phyloP scores from a whole-genome alignment of 2,329 filamentous ascomycete species.

The Colletotrichum limetticola region DNA sequence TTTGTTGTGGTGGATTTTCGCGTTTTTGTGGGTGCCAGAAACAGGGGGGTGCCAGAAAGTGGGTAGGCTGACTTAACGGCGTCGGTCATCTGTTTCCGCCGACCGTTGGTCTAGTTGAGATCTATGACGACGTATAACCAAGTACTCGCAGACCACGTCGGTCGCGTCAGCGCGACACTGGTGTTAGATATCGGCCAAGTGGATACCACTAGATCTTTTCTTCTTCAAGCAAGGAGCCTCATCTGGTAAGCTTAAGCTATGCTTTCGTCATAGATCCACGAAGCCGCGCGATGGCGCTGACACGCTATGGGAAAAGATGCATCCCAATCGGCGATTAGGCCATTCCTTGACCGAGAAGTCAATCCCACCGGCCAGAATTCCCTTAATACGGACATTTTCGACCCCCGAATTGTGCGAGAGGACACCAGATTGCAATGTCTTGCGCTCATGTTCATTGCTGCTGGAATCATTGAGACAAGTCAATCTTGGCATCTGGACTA shows the following conservation, averaged over 20 bases:
- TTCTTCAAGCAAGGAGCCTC: conserved; percentile 8
- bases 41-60: too few relatives aligned
- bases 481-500: conserved; percentile 12
- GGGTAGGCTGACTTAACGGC: too few relatives aligned
- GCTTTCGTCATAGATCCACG: conserved; percentile 34
- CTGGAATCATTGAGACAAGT: conserved; percentile 17
- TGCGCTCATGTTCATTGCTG: not conserved
- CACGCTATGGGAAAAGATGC: conserved; percentile 3
- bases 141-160: not conserved
- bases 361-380: not conserved
- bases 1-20: too few relatives aligned
- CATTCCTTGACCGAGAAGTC: not conserved
- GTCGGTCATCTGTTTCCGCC: conserved; percentile 5
- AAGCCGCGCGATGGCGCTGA: conserved; percentile 11
- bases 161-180: conserved; percentile 25
- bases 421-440: not conserved
- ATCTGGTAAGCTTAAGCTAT: conserved; percentile 1
- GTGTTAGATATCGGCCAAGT: conserved; percentile 1
- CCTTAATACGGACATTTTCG: conserved; percentile 20
- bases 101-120: not conserved
- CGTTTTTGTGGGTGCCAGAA: too few relatives aligned
- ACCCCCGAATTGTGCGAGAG: conserved; percentile 27
- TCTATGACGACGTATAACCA: conserved; percentile 29
- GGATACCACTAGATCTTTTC: not conserved
- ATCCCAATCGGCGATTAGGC: conserved; percentile 13